Conservation (phyloP, 2,329 filamentous ascomycete species). For the Hypoxylon sp. region DNA sequence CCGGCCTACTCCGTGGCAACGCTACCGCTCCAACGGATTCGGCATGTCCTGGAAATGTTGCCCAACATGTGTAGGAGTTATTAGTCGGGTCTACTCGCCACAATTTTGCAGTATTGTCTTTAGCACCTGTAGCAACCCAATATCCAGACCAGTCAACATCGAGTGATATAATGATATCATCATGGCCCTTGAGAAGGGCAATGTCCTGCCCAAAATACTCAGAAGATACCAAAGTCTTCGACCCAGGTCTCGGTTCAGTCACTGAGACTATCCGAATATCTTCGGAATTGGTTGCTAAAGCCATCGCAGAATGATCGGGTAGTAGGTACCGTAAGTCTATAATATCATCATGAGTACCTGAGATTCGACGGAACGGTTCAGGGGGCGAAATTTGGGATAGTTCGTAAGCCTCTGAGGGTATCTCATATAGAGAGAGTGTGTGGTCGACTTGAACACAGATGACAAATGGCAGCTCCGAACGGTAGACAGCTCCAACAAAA, state of each 20-base stretch:
- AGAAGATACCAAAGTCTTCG: conserved; percentile 53
- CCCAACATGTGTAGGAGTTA: conserved; percentile 83
- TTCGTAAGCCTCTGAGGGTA: conserved; percentile 59
- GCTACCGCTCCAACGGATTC: conserved; percentile 94
- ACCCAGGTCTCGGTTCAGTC: conserved; percentile 57
- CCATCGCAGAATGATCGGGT: conserved; percentile 83
- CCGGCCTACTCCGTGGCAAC: conserved; percentile 79
- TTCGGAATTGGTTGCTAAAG: conserved; percentile 94
- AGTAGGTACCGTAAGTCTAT: conserved; percentile 93
- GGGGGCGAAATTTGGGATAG: conserved; percentile 57
- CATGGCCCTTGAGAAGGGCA: conserved; percentile 87
- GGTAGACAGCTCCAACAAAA: conserved; percentile 80
- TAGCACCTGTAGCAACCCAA: conserved; percentile 96
- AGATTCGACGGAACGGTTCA: conserved; percentile 81
- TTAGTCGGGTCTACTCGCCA: conserved; percentile 88
- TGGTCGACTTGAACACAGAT: conserved; percentile 91
- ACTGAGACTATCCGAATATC: conserved; percentile 90
- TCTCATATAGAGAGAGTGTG: conserved; percentile 81
- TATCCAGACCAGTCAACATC: conserved; percentile 97
- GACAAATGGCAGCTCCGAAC: conserved; percentile 76
- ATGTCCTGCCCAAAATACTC: conserved; percentile 92
- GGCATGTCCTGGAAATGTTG: conserved; percentile 89
- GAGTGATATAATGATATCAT: conserved; percentile 95
- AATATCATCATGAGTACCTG: conserved; percentile 96
- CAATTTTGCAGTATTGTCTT: conserved; percentile 93